phyloP scores from a whole-genome alignment of 768 basidiomycete species.

The Cyathus striatus region DNA sequence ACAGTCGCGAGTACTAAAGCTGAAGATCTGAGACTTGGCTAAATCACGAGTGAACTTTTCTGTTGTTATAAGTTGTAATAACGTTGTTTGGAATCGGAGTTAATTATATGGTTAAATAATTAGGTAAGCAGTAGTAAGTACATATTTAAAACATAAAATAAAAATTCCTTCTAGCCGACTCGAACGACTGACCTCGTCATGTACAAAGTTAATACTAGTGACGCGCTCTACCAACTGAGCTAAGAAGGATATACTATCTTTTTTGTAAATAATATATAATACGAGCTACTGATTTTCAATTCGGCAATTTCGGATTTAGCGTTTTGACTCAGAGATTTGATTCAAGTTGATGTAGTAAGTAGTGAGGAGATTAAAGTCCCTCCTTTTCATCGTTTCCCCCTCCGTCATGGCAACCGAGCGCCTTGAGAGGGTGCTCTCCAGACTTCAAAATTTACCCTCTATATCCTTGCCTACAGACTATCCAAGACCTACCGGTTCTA shows the following conservation, averaged over 20 bases:
- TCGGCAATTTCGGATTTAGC: too few species aligned
- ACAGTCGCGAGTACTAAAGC: too few species aligned
- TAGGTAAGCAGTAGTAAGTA: too few species aligned
- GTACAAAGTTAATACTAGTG: constrained; percentile 22
- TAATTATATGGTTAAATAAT: too few species aligned
- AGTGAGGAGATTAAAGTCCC: background rate
- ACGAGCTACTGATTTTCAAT: too few species aligned
- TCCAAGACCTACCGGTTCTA: constrained; percentile 69
- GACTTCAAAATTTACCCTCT: constrained; percentile 79
- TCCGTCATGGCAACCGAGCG: constrained; percentile 35
- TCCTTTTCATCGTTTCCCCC: background rate
- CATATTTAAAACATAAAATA: constrained; percentile 2
- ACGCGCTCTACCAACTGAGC: constrained; percentile 38
- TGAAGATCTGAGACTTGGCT: too few species aligned
- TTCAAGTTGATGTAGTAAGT: too few species aligned
- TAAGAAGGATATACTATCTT: constrained; percentile 23
- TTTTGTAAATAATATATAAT: background rate
- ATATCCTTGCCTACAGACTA: constrained; percentile 96
- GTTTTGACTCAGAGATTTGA: too few species aligned
- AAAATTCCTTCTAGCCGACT: constrained; percentile 24
- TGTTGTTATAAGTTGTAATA: too few species aligned
- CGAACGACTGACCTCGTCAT: constrained; percentile 31
- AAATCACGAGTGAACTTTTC: too few species aligned
- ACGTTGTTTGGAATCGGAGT: too few species aligned
- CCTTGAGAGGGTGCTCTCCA: constrained; percentile 51